Conservation (phyloP, 306 rosid species). For the Mucuna pruriens region DNA sequence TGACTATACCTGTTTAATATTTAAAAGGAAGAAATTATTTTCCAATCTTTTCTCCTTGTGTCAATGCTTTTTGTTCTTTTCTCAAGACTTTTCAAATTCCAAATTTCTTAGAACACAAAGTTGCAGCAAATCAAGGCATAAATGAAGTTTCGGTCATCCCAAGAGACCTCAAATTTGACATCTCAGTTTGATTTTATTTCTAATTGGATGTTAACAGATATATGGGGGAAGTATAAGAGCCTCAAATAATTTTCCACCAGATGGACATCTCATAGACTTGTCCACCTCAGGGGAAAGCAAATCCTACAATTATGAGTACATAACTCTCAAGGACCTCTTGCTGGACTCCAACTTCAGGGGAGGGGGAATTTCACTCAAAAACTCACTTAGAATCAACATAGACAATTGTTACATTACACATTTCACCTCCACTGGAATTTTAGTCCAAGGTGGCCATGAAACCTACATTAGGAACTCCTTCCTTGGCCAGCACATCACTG, state of each 20-base stretch:
- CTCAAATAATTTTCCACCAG: conserved; percentile 64
- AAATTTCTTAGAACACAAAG: not conserved
- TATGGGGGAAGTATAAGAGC: conserved; percentile 88
- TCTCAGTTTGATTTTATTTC: not conserved
- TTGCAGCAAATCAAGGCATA: conserved; percentile 22
- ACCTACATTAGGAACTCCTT: conserved; percentile 73
- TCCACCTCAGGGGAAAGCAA: conserved; percentile 42
- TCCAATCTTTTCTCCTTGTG: not conserved
- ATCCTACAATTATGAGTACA: conserved; percentile 76
- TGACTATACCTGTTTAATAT: conserved; percentile 7
- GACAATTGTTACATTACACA: conserved; percentile 88
- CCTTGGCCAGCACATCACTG: conserved; percentile 89
- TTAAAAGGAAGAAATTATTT: not conserved
- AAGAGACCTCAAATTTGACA: conserved; percentile 19
- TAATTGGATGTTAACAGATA: conserved; percentile 56
- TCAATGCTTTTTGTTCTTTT: not conserved
- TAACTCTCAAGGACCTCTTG: conserved; percentile 72
- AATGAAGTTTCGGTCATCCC: not conserved
- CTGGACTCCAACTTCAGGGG: conserved; percentile 82
- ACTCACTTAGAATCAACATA: conserved; percentile 75
- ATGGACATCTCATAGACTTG: conserved; percentile 68
- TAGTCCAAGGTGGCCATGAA: conserved; percentile 77
- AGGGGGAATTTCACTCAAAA: conserved; percentile 72
- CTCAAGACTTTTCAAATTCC: not conserved
- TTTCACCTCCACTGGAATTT: conserved; percentile 79